Evolutionary conservation across 2,329 filamentous ascomycete genomes (phyloP).

Genomic region (Pseudocercospora eumusae): DNA sequence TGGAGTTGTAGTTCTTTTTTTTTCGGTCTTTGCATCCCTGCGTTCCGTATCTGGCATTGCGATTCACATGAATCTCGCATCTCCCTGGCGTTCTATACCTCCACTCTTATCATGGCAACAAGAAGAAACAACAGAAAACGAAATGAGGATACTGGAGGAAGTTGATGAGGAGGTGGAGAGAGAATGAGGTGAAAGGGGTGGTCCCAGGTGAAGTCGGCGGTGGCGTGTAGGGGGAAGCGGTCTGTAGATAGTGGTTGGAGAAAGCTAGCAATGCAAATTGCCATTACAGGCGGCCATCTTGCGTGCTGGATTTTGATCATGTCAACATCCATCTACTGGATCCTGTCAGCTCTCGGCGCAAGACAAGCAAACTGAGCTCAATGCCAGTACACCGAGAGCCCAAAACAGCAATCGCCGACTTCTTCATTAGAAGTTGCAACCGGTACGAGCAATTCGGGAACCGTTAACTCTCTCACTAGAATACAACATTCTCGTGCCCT

Average conservation of each 20-base stretch:
- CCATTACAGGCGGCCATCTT: neutral
- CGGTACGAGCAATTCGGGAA: neutral
- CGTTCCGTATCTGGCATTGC: constrained; percentile 22
- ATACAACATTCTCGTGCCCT: neutral
- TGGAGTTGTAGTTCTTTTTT: constrained; percentile 11
- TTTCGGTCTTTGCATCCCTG: constrained; percentile 12
- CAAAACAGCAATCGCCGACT: neutral
- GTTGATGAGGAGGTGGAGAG: neutral
- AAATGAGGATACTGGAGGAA: neutral
- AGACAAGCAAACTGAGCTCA: neutral
- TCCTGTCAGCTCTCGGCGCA: neutral
- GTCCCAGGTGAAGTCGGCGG: neutral
- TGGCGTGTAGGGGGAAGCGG: neutral
- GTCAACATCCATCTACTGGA: neutral
- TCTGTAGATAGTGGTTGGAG: constrained; percentile 1
- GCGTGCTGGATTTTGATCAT: neutral
- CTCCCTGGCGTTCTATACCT: constrained; percentile 32
- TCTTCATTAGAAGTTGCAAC: neutral
- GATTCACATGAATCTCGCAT: constrained; percentile 23
- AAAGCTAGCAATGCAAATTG: neutral
- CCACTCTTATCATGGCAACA: constrained; percentile 20
- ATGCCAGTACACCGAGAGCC: neutral
- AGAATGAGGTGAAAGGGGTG: neutral
- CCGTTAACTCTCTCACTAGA: no score
- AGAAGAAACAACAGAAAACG: neutral